Base-by-base conservation (phyloP, 768 basidiomycete species). In the Rhodotorula taiwanensis region DNA sequence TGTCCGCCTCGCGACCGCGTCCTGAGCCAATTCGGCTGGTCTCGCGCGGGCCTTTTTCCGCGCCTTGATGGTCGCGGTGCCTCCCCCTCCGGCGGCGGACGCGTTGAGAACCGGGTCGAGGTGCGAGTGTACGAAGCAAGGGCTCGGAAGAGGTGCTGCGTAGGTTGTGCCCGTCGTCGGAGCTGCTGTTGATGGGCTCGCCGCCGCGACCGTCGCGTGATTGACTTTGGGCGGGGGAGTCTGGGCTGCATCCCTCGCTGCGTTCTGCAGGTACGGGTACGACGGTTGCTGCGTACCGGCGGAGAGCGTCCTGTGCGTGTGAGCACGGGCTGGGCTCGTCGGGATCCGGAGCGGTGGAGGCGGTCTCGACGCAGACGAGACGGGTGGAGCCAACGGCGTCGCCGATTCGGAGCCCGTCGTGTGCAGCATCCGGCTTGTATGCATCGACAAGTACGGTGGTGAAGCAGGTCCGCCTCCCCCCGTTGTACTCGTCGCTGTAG, bases 51-150 rank as follows among this genome's bases (percentile, higher is more conserved):
- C 4, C 42, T 31, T 58, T 21, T 23, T 28, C 39, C 27, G 28
- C 10, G 23, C 36, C 27, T 30, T 14, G 28, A 18, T 11, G 44
- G 49, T 16, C 41, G 23, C 6, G 13, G 9, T 28, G n/a, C 45
- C 30, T 2, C 43, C 36, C 6, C 6, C 34, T 50, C 43, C 44
- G 28, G 16, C 34, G n/a, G 36, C 58, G 15, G 31, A 42, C 25
- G 64, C 57, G 57, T 34, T 47, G 57, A 69, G 67, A 10, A 63
- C 59, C 44, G 58, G 42, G 58, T 70, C 69, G 58, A 70, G 69
- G 47, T 70, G 69, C 9, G 64, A 62, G 31, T 70, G 69, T 28
- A 70, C 50, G 52, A 62, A 62, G 57, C 60, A 67, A 6, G 66
- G 66, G 7, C 55, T 58, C 27, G 58, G 28, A 27, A 65, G 58